phyloP scores from a whole-genome alignment of 2,329 filamentous ascomycete genomes.

The Colletotrichum chrysophilum region DNA sequence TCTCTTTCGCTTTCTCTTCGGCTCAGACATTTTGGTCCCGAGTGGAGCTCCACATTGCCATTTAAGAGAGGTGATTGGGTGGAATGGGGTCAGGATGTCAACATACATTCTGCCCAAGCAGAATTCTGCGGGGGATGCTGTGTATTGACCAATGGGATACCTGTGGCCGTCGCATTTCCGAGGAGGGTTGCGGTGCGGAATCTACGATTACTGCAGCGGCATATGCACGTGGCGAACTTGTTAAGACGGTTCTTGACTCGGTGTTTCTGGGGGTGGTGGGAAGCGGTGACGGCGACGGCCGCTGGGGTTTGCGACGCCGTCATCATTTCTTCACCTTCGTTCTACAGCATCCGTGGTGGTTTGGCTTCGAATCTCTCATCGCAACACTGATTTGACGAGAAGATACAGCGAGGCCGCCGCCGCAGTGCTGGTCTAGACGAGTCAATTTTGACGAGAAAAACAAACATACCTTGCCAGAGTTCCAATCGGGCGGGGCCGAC shows the following conservation, averaged over 20 bases:
- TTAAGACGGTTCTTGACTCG: neutral
- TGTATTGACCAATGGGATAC: neutral
- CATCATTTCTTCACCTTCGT: neutral
- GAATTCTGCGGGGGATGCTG: neutral
- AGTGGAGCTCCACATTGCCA: neutral
- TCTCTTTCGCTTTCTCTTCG: neutral
- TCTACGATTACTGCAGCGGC: neutral
- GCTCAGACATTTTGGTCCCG: neutral
- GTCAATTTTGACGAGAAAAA: neutral
- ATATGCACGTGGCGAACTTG: conserved; percentile 1
- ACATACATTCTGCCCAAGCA: conserved; percentile 13
- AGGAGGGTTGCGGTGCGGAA: neutral
- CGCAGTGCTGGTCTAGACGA: neutral
- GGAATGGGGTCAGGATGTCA: neutral
- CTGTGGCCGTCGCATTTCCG: neutral
- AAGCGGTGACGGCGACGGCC: neutral
- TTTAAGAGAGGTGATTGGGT: neutral
- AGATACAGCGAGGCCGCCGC: neutral
- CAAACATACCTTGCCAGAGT: neutral
- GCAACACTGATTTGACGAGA: neutral
- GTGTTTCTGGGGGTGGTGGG: neutral
- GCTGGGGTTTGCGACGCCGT: neutral
- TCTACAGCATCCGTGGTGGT: neutral
- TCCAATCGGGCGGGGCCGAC: neutral
- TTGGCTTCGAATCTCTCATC: neutral